phyloP scores from a whole-genome alignment of 2,329 filamentous ascomycete genomes.

The Thielaviopsis euricoi region DNA sequence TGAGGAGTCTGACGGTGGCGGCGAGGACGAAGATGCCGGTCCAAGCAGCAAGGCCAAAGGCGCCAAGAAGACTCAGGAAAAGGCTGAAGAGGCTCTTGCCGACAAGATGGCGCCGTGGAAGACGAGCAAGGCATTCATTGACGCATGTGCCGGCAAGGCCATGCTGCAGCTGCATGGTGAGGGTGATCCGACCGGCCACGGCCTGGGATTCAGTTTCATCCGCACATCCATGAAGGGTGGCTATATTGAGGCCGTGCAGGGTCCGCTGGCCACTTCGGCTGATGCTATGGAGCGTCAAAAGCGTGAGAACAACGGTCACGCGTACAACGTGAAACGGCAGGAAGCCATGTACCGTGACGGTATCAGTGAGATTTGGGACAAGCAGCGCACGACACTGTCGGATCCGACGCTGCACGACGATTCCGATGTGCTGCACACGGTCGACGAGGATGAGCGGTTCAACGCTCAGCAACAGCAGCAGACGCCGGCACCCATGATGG shows the following conservation, averaged over 20 bases:
- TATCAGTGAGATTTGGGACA: conserved; percentile 83
- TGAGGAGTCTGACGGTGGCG: conserved; percentile 35
- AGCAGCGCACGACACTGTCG: conserved; percentile 63
- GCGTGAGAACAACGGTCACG: conserved; percentile 81
- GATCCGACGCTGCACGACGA: conserved; percentile 53
- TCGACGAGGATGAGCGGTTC: conserved; percentile 50
- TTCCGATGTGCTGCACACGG: conserved; percentile 38
- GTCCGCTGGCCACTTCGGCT: conserved; percentile 49
- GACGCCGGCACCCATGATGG: conserved; percentile 42
- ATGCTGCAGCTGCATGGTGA: conserved; percentile 93
- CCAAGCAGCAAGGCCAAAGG: conserved; percentile 18
- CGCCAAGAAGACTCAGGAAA: conserved; percentile 28
- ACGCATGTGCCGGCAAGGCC: conserved; percentile 84
- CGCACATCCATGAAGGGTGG: conserved; percentile 98
- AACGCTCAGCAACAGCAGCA: conserved; percentile 51
- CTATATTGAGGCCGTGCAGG: conserved; percentile 65
- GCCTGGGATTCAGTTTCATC: conserved; percentile 91
- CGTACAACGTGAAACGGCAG: conserved; percentile 93
- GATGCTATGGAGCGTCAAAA: conserved; percentile 79
- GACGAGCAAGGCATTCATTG: conserved; percentile 88
- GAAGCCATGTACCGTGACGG: conserved; percentile 83
- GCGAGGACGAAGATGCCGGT: conserved; percentile 25
- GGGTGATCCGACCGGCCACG: conserved; percentile 84
- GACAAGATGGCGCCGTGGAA: conserved; percentile 92
- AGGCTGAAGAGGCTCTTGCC: conserved; percentile 55